Evolutionary conservation across 2,329 filamentous ascomycete species (phyloP), one percentile per base, ranked within the genome.

Genomic region (Aspergillus sp.): DNA sequence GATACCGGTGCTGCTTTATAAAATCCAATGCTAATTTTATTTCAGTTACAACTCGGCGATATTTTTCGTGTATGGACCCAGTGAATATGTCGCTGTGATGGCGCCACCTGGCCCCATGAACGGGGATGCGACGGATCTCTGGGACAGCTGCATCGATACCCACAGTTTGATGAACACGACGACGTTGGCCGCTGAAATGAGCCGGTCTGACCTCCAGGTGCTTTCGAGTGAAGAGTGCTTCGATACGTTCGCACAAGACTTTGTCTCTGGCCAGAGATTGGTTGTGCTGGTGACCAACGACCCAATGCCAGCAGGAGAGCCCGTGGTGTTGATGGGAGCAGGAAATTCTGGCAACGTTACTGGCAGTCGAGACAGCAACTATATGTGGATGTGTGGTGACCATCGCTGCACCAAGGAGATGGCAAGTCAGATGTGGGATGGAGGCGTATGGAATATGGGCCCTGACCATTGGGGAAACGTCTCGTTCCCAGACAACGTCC

Each of bases 21-120:
- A 4, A 6, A 37, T 13, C 4, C 8, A 8, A 1, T 17, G 22
- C 15, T 42, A 8, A 41, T 9, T 4, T 11, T 20, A 33, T 56
- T 44, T 4, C 47, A 57, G 54, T 27, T 57, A 57, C 19, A 57
- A 57, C 49, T 57, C 54, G n/a, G 48, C 33, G 1, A 20, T 52
- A 1, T 57, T 20, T 12, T 46, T 30, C 17, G 17, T 48, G 4
- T n/a, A 52, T 15, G 41, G 54, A 2, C 54, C 54, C 19, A 24
- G 30, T 5, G 41, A 52, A 22, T 57, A 57, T 24, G 7, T 19
- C 3, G 41, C 48, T 15, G 48, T 41, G 5, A 19, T 44, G 4
- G 48, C 17, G 2, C 40, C 27, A 33, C 33, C 11, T 7, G 22
- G 41, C 1, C 11, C 30, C 8, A 22, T 56, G 13, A 4, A 2